phyloP scores from a whole-genome alignment of 345 rosid species.

The Dipteronia dyeriana region DNA sequence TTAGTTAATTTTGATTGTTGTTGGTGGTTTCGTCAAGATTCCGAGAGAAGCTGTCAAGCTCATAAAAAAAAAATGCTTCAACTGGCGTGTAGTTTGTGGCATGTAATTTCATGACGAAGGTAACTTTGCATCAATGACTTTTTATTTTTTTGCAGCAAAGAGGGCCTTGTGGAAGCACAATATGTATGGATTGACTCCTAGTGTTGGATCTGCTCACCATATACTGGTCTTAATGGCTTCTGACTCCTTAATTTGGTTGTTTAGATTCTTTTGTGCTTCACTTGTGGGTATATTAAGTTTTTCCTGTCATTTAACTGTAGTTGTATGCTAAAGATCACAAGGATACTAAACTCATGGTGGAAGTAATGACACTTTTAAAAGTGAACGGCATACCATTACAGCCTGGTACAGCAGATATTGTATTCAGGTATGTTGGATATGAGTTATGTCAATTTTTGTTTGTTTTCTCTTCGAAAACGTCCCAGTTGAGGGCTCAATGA shows the following conservation, averaged over 20 bases:
- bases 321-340: slow-evolving; percentile 60
- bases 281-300: slow-evolving; percentile 7
- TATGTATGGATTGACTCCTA: slow-evolving; percentile 74
- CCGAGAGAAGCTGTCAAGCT: neutral
- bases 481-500: slow-evolving; percentile 2
- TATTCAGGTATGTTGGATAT: slow-evolving; percentile 54
- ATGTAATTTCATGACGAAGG: neutral
- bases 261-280: slow-evolving; percentile 7
- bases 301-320: slow-evolving; percentile 40
- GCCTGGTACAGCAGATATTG: slow-evolving; percentile 80
- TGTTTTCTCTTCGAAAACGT: neutral
- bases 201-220: slow-evolving; percentile 73
- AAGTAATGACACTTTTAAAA: slow-evolving; percentile 66
- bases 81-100: neutral
- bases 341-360: slow-evolving; percentile 62
- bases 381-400: slow-evolving; percentile 58
- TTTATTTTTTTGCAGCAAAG: slow-evolving; percentile 54
- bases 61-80: neutral
- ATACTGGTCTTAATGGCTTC: slow-evolving; percentile 55
- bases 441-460: neutral
- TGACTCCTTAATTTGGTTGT: slow-evolving; percentile 11
- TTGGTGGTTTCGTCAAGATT: neutral
- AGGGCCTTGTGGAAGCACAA: slow-evolving; percentile 79
- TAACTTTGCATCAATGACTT: slow-evolving; percentile 3
- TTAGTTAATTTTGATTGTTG: slow-evolving; percentile 9